Evolutionary conservation across 768 basidiomycete genomes (phyloP).

Genomic region (Phaeotremella fagi): DNA sequence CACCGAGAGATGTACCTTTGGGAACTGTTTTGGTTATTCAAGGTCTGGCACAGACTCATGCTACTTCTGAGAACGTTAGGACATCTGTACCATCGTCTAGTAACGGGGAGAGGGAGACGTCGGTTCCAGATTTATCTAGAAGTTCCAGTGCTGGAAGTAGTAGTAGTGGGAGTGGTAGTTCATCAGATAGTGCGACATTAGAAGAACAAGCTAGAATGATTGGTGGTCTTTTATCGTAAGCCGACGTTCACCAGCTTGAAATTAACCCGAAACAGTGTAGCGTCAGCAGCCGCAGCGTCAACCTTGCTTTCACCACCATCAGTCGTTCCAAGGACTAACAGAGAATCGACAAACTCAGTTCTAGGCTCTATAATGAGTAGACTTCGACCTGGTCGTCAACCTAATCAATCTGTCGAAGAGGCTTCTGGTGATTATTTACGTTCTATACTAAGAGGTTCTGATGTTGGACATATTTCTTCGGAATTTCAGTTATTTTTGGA

Average conservation of each 20-base stretch:
- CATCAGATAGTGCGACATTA: conserved; percentile 9
- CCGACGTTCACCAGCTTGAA: not conserved
- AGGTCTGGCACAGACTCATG: conserved; percentile 33
- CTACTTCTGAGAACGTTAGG: not conserved
- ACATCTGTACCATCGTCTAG: not conserved
- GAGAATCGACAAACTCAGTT: conserved; percentile 40
- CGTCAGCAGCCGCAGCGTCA: conserved; percentile 85
- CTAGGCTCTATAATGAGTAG: conserved; percentile 23
- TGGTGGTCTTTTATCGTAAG: conserved; percentile 36
- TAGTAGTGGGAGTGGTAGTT: not conserved
- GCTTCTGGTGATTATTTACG: conserved; percentile 53
- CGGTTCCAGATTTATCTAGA: not conserved
- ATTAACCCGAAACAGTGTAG: conserved; percentile 57
- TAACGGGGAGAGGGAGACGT: not conserved
- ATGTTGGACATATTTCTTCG: not conserved
- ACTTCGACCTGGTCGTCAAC: conserved; percentile 16
- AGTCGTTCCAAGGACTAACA: conserved; percentile 46
- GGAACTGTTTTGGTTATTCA: conserved; percentile 39
- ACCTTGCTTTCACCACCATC: conserved; percentile 64
- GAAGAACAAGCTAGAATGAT: conserved; percentile 38
- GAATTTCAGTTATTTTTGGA: conserved; percentile 34
- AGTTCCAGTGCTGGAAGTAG: conserved; percentile 5
- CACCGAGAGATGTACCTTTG: not conserved
- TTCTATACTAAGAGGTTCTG: conserved; percentile 39
- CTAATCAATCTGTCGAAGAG: conserved; percentile 20